Base-by-base conservation (phyloP, 164 flowering plant genomes). In the Platanus orientalis region DNA sequence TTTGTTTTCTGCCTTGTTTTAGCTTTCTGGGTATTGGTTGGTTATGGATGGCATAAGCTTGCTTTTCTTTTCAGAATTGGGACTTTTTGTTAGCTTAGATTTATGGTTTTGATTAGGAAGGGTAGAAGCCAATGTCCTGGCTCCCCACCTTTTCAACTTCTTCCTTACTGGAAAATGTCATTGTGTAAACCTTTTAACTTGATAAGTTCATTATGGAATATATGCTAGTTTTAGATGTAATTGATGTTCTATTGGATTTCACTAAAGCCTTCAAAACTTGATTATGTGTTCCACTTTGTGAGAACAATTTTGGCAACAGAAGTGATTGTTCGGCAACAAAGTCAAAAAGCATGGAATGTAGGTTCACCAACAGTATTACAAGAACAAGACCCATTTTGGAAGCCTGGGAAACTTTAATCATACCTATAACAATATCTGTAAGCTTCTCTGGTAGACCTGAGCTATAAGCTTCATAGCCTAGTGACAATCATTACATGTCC, bases 121-220 rank as follows among this genome's bases (percentile, higher is more conserved):
- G 66, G 74, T 54, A 24, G 76, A 45, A 71, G 80, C 78, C 71
- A 2, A 56, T 49, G 63, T 69, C 23, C 28, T 56, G 75, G 79
- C 78, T 73, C 65, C 70, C 69, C 55, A 4, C 45, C 58, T 60
- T 63, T 57, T n/a, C 17, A 26, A 26, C 64, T 16, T 65, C 26
- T 12, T 40, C 6, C 48, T 50, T 6, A 23, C 11, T 62, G 55
- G 69, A 34, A 32, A 57, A 53, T 53, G 44, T 30, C 70, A 30
- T 53, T 72, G 57, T 70, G 61, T 66, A 68, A 73, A 65, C 63
- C 57, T 66, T 57, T 60, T 61, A 68, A 68, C 71, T 65, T 54
- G 29, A 26, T 36, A 50, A 47, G 25, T 60, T 68, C 36, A 47
- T 64, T 58, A 54, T 49, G 44, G 51, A 45, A 62, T 58, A 67